Evolutionary conservation across 2,329 filamentous ascomycete species (phyloP), one percentile per base, ranked within the genome.

Genomic region (Pleurostoma richardsiae): DNA sequence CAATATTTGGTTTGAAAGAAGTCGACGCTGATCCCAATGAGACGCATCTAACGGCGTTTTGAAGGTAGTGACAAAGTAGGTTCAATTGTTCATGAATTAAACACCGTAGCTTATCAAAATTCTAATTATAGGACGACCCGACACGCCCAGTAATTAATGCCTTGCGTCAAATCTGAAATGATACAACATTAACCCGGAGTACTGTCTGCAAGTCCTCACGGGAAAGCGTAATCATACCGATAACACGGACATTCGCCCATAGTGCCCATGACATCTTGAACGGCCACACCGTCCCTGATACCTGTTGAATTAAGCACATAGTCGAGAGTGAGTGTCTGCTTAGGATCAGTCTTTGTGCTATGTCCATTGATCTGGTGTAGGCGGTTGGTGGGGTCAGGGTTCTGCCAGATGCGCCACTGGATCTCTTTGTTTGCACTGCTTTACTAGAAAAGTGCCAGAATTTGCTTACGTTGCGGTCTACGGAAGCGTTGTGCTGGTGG

Each of bases 401-500:
- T 49, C 51, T 66, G 61, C 62, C 63, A 66, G 42, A 56, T 54
- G 40, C 59, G 55, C 60, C 59, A 65, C 33, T 36, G 33, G 8
- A 36, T 36, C 33, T 36, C n/a, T 36, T n/a, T 36, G 33, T 36
- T 8, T 2, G 33, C 8, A 19, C 19, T 19, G 19, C 19, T 19
- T 19, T 19, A 19, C 19, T 36, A 8, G 8, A 36, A 2, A 8
- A 2, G n/a, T n/a, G 33, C 33, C n/a, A n/a, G 33, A 8, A n/a
- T 36, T 36, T 36, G 33, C 33, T 36, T 36, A 36, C 33, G 30
- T 53, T 56, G 52, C 59, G 62, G 55, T 66, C 63, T 50, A 66
- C 52, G 51, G 63, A 66, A 4, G 52, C 33, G 52, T 66, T 62
- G 52, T 65, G 62, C 59, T 64, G 55, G 51, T 62, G 62, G 54